Percentiles rank a stretch among this genome's conserved stretches.
These are phyloP conservation scores for Fusarium floridanum DNA, from an alignment of 2,329 filamentous ascomycete species.

Conservation along the genomic window DNA sequence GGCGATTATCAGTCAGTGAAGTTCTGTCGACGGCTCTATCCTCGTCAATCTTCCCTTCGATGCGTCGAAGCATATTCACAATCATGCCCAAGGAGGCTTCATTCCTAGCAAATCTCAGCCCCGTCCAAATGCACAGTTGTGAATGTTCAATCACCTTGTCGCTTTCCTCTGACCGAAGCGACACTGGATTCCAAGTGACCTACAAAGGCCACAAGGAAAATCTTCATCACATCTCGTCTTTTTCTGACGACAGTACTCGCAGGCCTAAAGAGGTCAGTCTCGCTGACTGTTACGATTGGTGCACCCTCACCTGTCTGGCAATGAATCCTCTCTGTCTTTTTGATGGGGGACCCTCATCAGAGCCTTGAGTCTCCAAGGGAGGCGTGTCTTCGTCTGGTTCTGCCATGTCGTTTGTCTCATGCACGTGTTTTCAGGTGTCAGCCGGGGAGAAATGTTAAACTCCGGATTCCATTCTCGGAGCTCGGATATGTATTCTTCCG, in stretches of 20 bases:
- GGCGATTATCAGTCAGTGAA: background rate
- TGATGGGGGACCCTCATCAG: conserved; percentile 25
- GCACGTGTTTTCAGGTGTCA: background rate
- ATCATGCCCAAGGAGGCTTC: conserved; percentile 37
- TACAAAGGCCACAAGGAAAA: conserved; percentile 32
- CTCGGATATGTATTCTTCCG: background rate
- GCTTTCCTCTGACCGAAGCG: conserved; percentile 28
- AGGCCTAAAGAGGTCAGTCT: conserved; percentile 18
- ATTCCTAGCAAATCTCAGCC: conserved; percentile 12
- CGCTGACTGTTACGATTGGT: fast-evolving
- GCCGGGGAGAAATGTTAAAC: conserved; percentile 32
- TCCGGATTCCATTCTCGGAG: conserved; percentile 1
- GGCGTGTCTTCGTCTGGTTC: conserved; percentile 28
- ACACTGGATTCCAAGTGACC: conserved; percentile 27
- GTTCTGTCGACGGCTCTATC: background rate
- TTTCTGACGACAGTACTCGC: conserved; percentile 37
- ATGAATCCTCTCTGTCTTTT: conserved; percentile 34
- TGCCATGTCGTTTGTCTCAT: conserved; percentile 9
- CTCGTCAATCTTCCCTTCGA: conserved; percentile 36
- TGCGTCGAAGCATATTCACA: conserved; percentile 37
- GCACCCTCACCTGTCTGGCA: conserved; percentile 25
- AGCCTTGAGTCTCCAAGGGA: conserved; percentile 7
- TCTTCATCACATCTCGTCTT: conserved; percentile 39
- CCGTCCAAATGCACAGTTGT: too few species aligned
- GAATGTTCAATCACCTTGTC: conserved; percentile 23